These are phyloP conservation scores for Prunus yedoensis DNA, from an alignment of 331 rosid species.

Conservation along the genomic window DNA sequence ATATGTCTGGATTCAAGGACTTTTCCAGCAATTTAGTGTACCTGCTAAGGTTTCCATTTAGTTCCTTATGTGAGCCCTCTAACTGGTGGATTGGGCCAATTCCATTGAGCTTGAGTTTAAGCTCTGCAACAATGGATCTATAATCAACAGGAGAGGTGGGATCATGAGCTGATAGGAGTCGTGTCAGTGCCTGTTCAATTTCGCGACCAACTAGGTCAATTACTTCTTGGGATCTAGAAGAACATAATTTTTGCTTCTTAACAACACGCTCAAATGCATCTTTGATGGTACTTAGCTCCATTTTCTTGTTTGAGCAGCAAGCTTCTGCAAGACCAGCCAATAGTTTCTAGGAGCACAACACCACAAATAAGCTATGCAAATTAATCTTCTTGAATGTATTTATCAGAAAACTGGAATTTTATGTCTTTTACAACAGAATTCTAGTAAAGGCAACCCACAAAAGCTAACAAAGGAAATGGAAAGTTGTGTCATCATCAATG, in stretches of 20 bases:
- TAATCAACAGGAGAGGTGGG: constrained; percentile 42
- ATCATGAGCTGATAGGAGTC: constrained; percentile 51
- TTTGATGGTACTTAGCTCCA: constrained; percentile 67
- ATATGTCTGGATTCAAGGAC: constrained; percentile 62
- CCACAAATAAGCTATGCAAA: constrained; percentile 14
- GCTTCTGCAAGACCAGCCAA: constrained; percentile 37
- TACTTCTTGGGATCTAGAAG: constrained; percentile 65
- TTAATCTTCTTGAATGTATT: neutral
- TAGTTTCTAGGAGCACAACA: neutral
- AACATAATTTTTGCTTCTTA: constrained; percentile 78
- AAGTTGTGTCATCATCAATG: neutral
- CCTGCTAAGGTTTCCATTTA: constrained; percentile 52
- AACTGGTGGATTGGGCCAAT: constrained; percentile 54
- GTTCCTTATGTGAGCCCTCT: constrained; percentile 72
- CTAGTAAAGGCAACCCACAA: neutral
- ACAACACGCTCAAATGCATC: constrained; percentile 79
- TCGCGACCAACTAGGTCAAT: constrained; percentile 67
- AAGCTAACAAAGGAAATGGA: constrained; percentile 11
- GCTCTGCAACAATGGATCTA: constrained; percentile 57
- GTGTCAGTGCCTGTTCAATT: constrained; percentile 58
- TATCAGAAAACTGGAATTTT: neutral
- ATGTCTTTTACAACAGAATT: neutral
- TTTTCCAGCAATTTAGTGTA: constrained; percentile 65
- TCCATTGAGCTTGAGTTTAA: constrained; percentile 54
- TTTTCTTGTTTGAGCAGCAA: constrained; percentile 32